Base-by-base conservation (phyloP, 2,329 filamentous ascomycete species). In the Ceratocystis albifundus region DNA sequence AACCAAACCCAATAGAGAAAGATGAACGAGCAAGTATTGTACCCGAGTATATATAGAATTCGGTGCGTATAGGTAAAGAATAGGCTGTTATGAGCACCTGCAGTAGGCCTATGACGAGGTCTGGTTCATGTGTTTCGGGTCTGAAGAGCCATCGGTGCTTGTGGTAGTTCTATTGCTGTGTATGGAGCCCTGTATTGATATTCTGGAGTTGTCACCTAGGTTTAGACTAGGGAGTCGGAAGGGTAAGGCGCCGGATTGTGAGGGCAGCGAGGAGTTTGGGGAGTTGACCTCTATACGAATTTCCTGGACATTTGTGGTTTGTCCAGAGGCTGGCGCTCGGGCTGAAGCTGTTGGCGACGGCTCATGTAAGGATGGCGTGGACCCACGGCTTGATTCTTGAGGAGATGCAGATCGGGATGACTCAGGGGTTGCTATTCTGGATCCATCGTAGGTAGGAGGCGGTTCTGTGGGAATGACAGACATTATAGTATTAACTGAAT, bases 171-270 rank as follows among this genome's bases (percentile, higher is more conserved):
- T 70, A 20, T 69, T 59, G 17, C 76, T 74, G 62, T 71, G 71
- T 4, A 76, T 46, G 28, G 78, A 80, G n/a, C 80, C 80, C 70
- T 85, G 80, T 61, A 85, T 80, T 30, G 84, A 79, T 71, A 86
- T 86, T 69, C 80, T 79, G 2, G 84, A 84, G 30, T 86, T 73
- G 32, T 72, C 72, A 20, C 73, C 71, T 41, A 85, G 75, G 61
- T 78, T 76, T 69, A 85, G 70, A 70, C 79, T 83, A 1, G 83
- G 82, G 61, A 85, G 73, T 69, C 79, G 80, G 46, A 61, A 55
- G 41, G 66, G 53, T 17, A 36, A 0, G 80, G 80, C 5, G 74
- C 71, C 0, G 75, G 76, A 20, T 76, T 76, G 3, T 76, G 74
- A 4, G 75, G 76, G n/a, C 75, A 75, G 3, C 76, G 74, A 4